Evolutionary conservation across 116 monocot genomes (phyloP), one percentile per base, ranked within the genome.

Genomic region (Papilionanthe hybrid): DNA sequence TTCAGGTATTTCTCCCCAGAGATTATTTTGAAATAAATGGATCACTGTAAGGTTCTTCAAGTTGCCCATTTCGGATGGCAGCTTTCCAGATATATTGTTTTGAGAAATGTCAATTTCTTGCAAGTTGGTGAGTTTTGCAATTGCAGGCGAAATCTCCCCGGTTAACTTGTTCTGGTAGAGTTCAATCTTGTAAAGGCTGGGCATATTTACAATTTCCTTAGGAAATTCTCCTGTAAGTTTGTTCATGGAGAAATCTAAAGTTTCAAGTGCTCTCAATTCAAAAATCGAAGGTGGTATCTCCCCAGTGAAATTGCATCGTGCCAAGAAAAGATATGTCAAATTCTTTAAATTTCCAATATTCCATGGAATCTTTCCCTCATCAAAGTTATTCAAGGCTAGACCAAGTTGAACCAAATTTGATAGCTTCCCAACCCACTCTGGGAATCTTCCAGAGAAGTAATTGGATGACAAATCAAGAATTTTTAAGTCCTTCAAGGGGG

Each of bases 221-320:
- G 97, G 88, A 29, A 98, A 86, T 7, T 75, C 42, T 4, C 97
- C 97, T 8, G 92, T 84, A 17, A 98, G 78, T 13, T 90, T 79
- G 75, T 98, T 98, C 50, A 77, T 78, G 17, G 94, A 98, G 72
- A 98, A 79, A 86, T 98, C 97, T 25, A 94, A 81, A 42, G 92
- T 92, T 12, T 82, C 84, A 10, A 98, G 79, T 41, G 82, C 75
- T 10, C 42, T 73, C 75, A 98, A 80, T 67, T 84, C 76, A 71
- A 83, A 93, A 42, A 98, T 66, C 23, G 80, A 88, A 15, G 72
- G 78, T 19, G 97, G 97, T 29, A 98, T 94, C 68, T 86, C 82
- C 22, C 97, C 93, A n/a, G 22, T 82, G 15, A 94, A 79, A 83
- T 93, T 94, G 78, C 97, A 94, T 11, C 85, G 27, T n/a, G 85